Percentiles rank a stretch among this genome's conserved stretches.
Evolutionary conservation across 2,329 filamentous ascomycete genomes (phyloP).

Genomic region (Dactylonectria estremocensis): DNA sequence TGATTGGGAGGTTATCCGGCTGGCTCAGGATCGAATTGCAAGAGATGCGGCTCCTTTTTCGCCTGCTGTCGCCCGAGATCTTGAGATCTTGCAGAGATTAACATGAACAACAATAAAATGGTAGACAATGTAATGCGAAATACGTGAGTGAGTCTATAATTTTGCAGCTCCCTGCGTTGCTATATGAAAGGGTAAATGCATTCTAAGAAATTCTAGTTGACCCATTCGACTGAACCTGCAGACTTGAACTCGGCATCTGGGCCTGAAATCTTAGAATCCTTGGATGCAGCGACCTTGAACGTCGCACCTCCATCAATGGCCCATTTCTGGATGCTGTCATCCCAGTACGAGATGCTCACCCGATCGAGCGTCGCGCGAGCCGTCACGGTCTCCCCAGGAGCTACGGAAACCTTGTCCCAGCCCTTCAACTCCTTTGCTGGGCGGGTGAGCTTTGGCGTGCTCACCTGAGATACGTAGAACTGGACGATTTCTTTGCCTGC

Average conservation of each 20-base stretch:
- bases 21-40: conserved; percentile 1
- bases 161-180: background rate
- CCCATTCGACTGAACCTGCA: conserved; percentile 17
- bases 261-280: conserved; percentile 32
- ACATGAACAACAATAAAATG: background rate
- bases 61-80: conserved; percentile 24
- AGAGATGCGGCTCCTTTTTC: conserved; percentile 5
- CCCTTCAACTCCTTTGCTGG: conserved; percentile 37
- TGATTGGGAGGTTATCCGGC: conserved; percentile 9
- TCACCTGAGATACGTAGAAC: conserved; percentile 31
- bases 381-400: conserved; percentile 24
- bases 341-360: conserved; percentile 37
- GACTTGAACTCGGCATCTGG: conserved; percentile 18
- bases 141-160: background rate
- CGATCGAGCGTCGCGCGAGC: conserved; percentile 29
- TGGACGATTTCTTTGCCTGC: conserved; percentile 36
- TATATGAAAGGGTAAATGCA: background rate
- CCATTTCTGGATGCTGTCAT: conserved; percentile 33
- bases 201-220: conserved; percentile 20
- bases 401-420: conserved; percentile 31
- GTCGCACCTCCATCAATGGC: conserved; percentile 30
- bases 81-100: conserved; percentile 23
- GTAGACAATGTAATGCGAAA: background rate
- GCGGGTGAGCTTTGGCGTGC: conserved; percentile 18
- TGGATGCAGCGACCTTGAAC: conserved; percentile 31